Base-by-base conservation (phyloP, 495 filamentous ascomycete genomes). In the Daldinia concentrica region DNA sequence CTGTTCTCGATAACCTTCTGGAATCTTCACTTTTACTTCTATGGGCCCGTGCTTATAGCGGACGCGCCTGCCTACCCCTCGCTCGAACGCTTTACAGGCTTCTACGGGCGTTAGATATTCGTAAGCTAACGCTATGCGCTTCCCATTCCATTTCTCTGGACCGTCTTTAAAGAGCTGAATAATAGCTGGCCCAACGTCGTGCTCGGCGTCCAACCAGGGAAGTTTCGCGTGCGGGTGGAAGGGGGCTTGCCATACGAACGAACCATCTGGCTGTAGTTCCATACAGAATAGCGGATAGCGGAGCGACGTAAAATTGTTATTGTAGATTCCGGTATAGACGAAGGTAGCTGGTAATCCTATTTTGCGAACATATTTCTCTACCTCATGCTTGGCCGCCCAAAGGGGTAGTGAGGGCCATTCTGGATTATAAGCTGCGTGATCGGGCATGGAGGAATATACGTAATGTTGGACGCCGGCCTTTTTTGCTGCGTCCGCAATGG, bases 171-270 rank as follows among this genome's bases (percentile, higher is more conserved):
- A 92, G 66, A 99, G 90, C 79, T 98, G 95, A 15, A 97, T 84
- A 15, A 99, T 88, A 0, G 95, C 91, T n/a, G 95, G 93, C 3
- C 95, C 95, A 6, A 98, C 90, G 69, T 99, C 95, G 75, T 99
- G 95, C 78, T 99, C 95, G 11, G 94, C 94, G 72, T 99, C 95
- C 15, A 99, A 86, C 93, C 95, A 99, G n/a, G 95, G 95, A 27
- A 99, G 84, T 17, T 91, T 90, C 32, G 90, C 90, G 66, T 97
- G 87, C 4, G 92, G 90, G 68, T 97, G 92, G 79, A 99, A 99
- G 1, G 95, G 95, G 0, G 95, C 96, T 73, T 91, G 90, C 95
- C 95, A 99, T 70, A 91, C 84, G 76, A 97, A 98, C 66, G 91
- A 92, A 4, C 92, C 93, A 72, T 97, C 92, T 0, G 81, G 77